A percentile compares a stretch with the other conserved stretches of the same genome.
Conservation (phyloP, 2,329 filamentous ascomycete species). For the Clarireedia paspali region DNA sequence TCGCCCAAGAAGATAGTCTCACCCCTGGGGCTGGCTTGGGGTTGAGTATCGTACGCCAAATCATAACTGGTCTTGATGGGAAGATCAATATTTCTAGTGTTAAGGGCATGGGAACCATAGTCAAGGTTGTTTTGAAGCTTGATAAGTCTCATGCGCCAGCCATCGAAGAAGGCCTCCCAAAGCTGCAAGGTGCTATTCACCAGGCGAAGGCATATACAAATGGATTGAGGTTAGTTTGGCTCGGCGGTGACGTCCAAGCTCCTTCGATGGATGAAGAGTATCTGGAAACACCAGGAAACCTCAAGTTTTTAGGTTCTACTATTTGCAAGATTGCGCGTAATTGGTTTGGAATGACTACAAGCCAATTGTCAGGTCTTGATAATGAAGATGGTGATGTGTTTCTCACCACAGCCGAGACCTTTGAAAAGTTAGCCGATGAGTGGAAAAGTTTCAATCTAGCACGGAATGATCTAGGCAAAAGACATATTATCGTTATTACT, state of each 20-base stretch:
- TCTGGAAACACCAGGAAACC: not conserved
- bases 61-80: slow-evolving; percentile 52
- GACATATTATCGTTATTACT: slow-evolving; percentile 2
- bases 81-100: slow-evolving; percentile 49
- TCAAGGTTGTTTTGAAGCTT: slow-evolving; percentile 29
- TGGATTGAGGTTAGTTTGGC: slow-evolving; percentile 1
- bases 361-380: not conserved
- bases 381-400: not conserved
- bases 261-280: not conserved
- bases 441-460: not conserved
- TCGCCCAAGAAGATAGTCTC: slow-evolving; percentile 46
- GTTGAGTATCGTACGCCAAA: slow-evolving; percentile 55
- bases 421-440: not conserved
- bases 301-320: not conserved
- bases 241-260: slow-evolving; percentile 14
- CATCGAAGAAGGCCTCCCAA: slow-evolving; percentile 32
- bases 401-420: not conserved
- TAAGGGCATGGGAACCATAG: slow-evolving; percentile 44
- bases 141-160: slow-evolving; percentile 1
- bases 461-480: not conserved
- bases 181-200: not conserved
- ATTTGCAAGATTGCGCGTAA: slow-evolving; percentile 7
- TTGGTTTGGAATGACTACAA: slow-evolving; percentile 10
- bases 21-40: slow-evolving; percentile 54
- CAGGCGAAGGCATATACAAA: slow-evolving; percentile 1